Evolutionary conservation across 2,329 filamentous ascomycete species (phyloP), one percentile per base, ranked within the genome.

Genomic region (Colletotrichum nymphaeae): DNA sequence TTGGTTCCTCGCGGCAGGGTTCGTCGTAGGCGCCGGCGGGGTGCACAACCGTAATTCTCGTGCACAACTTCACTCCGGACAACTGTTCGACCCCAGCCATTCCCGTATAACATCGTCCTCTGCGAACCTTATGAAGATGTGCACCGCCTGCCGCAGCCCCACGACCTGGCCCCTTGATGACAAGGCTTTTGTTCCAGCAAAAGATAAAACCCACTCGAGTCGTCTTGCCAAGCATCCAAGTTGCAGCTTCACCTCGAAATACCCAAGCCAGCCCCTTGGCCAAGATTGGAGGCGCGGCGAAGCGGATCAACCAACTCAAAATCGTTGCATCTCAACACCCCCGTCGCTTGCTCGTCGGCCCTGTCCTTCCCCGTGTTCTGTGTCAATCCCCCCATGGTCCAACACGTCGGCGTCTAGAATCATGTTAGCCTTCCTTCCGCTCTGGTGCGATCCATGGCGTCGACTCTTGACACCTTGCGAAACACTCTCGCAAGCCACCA

Each of bases 341-440:
- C 30, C 46, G 12, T 49, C 56, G 56, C 22, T 57, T 67, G 46
- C 49, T 56, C 26, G 63, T 62, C 46, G 55, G 68, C 55, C 69
- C 53, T 32, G 37, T 59, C 28, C 6, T 53, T 52, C 66, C 42
- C 59, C 59, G 32, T 69, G 22, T 49, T 64, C 58, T 59, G 65
- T 69, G 42, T 64, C 59, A 35, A 64, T 57, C 69, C 28, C 69
- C 9, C 56, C n/a, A 72, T 59, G 69, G 59, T 69, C 69, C 2
- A 69, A 69, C 42, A 46, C 32, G 7, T 72, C 66, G 59, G 65
- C 65, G 69, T 64, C 69, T 60, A 64, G 65, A 46, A 53, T 30
- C 30, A 30, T 58, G 22, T 52, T 69, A 46, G 66, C 42, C 59
- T 59, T 19, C n/a, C 49, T 64, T 63, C 16, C 32, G 14, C 63